A percentile compares a stretch with the other conserved stretches of the same genome.
phyloP scores from a whole-genome alignment of 108 stramenopile species.

The Licmophora abbreviata region DNA sequence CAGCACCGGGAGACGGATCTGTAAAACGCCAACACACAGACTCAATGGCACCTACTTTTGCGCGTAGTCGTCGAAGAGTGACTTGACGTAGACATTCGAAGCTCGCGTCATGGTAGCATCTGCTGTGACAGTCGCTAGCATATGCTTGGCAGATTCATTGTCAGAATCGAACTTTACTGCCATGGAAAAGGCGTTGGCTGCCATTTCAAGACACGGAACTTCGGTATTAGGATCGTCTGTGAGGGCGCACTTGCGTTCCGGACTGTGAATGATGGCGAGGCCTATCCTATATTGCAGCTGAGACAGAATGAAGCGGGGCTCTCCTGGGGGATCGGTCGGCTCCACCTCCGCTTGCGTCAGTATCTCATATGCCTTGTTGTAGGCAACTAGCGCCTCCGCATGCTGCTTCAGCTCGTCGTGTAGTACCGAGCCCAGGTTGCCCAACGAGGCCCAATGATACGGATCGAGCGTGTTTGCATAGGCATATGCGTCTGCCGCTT shows the following conservation, averaged over 20 bases:
- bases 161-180: slow-evolving; percentile 39
- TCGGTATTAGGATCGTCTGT: slow-evolving; percentile 20
- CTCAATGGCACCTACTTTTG: slow-evolving; percentile 30
- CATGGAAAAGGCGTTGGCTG: slow-evolving; percentile 43
- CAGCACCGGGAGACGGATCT: neutral
- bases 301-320: slow-evolving; percentile 42
- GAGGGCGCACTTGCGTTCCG: slow-evolving; percentile 38
- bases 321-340: slow-evolving; percentile 55
- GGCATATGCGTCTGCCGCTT: slow-evolving; percentile 33
- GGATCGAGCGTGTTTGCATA: slow-evolving; percentile 45
- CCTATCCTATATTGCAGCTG: slow-evolving; percentile 71
- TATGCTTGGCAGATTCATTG: slow-evolving; percentile 61
- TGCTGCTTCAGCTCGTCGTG: slow-evolving; percentile 40
- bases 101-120: slow-evolving; percentile 77
- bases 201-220: slow-evolving; percentile 49
- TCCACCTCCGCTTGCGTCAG: slow-evolving; percentile 23
- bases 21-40: neutral
- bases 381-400: slow-evolving; percentile 49
- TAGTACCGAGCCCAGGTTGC: slow-evolving; percentile 53
- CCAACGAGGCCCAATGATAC: slow-evolving; percentile 49
- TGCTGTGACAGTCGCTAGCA: slow-evolving; percentile 61
- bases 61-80: slow-evolving; percentile 68
- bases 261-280: slow-evolving; percentile 35
- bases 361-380: slow-evolving; percentile 65
- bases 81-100: slow-evolving; percentile 44